Evolutionary conservation across 2,329 filamentous ascomycete genomes (phyloP).

Genomic region (Xylariaceae sp.): DNA sequence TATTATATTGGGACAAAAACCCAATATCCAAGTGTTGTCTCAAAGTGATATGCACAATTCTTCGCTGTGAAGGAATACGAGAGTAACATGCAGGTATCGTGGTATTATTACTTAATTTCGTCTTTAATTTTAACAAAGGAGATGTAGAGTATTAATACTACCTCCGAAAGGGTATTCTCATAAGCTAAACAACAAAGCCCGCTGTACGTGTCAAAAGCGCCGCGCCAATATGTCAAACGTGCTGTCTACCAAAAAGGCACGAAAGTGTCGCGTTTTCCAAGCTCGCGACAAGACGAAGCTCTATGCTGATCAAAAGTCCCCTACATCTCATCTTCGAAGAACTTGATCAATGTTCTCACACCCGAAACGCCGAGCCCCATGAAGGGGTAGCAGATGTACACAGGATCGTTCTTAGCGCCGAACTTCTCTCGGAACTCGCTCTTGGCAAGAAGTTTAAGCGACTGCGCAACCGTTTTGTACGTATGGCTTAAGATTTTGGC

Average conservation of each 20-base stretch:
- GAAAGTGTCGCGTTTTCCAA: not conserved
- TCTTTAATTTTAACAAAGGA: conserved; percentile 7
- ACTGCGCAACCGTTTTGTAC: conserved; percentile 66
- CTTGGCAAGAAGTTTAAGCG: conserved; percentile 63
- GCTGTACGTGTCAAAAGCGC: conserved; percentile 3
- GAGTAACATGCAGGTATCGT: not conserved
- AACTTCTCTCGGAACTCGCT: conserved; percentile 93
- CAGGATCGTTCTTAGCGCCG: conserved; percentile 80
- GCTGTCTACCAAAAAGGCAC: conserved; percentile 1
- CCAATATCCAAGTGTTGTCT: too few relatives aligned
- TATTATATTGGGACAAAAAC: too few relatives aligned
- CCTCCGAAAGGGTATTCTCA: conserved; percentile 23
- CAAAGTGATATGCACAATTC: too few relatives aligned
- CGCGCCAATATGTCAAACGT: conserved; percentile 9
- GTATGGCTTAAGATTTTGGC: conserved; percentile 82
- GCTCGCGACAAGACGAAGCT: too few relatives aligned
- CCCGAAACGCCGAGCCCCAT: conserved; percentile 83
- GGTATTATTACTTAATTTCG: conserved; percentile 15
- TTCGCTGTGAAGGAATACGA: not conserved
- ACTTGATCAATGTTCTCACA: conserved; percentile 84
- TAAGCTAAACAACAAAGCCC: conserved; percentile 3
- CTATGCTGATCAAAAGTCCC: conserved; percentile 9
- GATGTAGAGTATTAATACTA: conserved; percentile 7
- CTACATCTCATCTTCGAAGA: conserved; percentile 73
- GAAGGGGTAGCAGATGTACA: conserved; percentile 89